These are phyloP conservation scores for Pseudogymnoascus sp. DNA, from an alignment of 2,329 filamentous ascomycete species.

Conservation along the genomic window DNA sequence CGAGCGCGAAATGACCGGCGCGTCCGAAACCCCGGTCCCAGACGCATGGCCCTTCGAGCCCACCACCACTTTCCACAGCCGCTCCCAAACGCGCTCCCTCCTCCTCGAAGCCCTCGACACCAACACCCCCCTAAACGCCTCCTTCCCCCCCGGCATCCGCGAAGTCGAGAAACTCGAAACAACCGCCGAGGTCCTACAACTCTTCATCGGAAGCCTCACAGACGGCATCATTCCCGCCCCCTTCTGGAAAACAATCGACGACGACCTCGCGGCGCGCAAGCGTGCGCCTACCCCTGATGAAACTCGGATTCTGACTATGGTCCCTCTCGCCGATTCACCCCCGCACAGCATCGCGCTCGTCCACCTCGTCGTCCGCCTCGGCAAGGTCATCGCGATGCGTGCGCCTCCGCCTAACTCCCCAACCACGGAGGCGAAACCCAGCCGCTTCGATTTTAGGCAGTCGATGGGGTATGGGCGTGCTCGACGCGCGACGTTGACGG, in stretches of 20 bases:
- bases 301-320: constrained; percentile 55
- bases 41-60: constrained; percentile 51
- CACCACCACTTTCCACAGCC: constrained; percentile 18
- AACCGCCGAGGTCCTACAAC: constrained; percentile 59
- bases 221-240: constrained; percentile 68
- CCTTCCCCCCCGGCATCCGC: constrained; percentile 54
- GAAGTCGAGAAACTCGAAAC: constrained; percentile 65
- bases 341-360: constrained; percentile 85
- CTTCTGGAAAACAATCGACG: constrained; percentile 63
- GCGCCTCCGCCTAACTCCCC: background rate
- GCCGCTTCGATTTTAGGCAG: constrained; percentile 2
- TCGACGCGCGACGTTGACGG: constrained; percentile 29
- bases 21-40: constrained; percentile 37
- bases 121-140: constrained; percentile 50
- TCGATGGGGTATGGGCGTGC: background rate
- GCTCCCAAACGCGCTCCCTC: constrained; percentile 16
- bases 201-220: constrained; percentile 65
- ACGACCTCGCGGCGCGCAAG: constrained; percentile 38
- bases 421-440: background rate
- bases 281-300: constrained; percentile 41
- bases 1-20: constrained; percentile 53
- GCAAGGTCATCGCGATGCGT: constrained; percentile 17
- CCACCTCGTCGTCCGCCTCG: constrained; percentile 71
- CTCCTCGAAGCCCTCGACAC: constrained; percentile 64
- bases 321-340: constrained; percentile 61